phyloP scores from a whole-genome alignment of 768 basidiomycete species.

The Mycena kentingensis region DNA sequence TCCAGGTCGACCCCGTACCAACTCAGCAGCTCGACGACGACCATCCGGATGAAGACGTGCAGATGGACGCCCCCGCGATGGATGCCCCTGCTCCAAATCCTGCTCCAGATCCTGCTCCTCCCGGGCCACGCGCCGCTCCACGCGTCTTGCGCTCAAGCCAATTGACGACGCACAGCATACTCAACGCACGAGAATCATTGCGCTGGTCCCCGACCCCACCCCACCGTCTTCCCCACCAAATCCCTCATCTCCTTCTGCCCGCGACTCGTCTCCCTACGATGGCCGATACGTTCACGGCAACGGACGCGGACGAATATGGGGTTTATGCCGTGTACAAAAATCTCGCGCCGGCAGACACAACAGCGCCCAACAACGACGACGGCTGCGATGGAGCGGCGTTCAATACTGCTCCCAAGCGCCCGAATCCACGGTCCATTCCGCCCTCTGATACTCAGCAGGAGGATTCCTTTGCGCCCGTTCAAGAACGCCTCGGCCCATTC shows the following conservation, averaged over 20 bases:
- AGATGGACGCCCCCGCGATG: too few relatives aligned
- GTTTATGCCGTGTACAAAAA: neutral
- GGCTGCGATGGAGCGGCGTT: neutral
- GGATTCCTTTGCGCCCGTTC: neutral
- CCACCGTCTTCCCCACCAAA: neutral
- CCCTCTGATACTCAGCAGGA: neutral
- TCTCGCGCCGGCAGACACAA: neutral
- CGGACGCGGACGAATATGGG: neutral
- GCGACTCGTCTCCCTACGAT: neutral
- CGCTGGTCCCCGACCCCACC: too few relatives aligned
- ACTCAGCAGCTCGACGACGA: too few relatives aligned
- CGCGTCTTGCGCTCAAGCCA: too few relatives aligned
- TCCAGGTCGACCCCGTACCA: too few relatives aligned
- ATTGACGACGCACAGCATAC: too few relatives aligned
- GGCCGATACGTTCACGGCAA: neutral
- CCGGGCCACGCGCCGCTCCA: too few relatives aligned
- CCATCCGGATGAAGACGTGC: too few relatives aligned
- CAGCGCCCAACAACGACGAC: neutral
- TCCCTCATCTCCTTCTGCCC: neutral
- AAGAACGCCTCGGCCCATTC: neutral
- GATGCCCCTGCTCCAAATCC: too few relatives aligned
- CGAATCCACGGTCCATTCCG: neutral
- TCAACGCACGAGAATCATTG: too few relatives aligned
- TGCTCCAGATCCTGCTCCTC: too few relatives aligned
- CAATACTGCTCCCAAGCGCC: neutral